Evolutionary conservation across 2,329 filamentous ascomycete genomes (phyloP).

Genomic region (Zymoseptoria brevis): DNA sequence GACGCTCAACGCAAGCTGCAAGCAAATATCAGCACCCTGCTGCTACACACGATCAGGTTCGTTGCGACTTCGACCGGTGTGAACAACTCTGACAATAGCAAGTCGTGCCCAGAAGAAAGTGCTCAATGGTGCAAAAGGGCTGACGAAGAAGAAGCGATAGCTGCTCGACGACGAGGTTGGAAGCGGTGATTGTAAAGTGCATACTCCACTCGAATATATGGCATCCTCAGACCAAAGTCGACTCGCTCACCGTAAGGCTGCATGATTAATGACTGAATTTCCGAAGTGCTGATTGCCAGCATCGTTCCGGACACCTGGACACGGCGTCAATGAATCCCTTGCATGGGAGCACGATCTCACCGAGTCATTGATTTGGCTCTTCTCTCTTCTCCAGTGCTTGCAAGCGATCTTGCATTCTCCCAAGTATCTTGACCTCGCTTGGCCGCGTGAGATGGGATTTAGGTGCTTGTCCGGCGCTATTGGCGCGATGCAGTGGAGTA

Average conservation of each 20-base stretch:
- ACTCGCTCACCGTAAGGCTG: not conserved
- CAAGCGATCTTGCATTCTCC: not conserved
- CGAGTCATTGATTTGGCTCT: too few relatives aligned
- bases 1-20: too few relatives aligned
- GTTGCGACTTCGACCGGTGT: too few relatives aligned
- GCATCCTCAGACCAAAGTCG: not conserved
- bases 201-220: not conserved
- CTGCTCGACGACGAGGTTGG: not conserved
- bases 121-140: not conserved
- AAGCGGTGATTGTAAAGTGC: not conserved
- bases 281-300: too few relatives aligned
- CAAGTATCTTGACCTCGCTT: not conserved
- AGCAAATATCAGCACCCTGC: too few relatives aligned
- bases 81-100: too few relatives aligned
- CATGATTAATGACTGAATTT: too few relatives aligned
- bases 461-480: not conserved
- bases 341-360: too few relatives aligned
- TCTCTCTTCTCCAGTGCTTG: not conserved
- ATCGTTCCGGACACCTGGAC: too few relatives aligned
- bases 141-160: not conserved
- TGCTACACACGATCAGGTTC: too few relatives aligned
- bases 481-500: not conserved
- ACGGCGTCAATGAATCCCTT: too few relatives aligned
- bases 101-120: not conserved
- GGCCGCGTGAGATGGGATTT: not conserved